Percentiles rank a stretch among this genome's conserved stretches.
These are phyloP conservation scores for Penicillium paxilli DNA, from an alignment of 495 filamentous ascomycete species.

Conservation along the genomic window DNA sequence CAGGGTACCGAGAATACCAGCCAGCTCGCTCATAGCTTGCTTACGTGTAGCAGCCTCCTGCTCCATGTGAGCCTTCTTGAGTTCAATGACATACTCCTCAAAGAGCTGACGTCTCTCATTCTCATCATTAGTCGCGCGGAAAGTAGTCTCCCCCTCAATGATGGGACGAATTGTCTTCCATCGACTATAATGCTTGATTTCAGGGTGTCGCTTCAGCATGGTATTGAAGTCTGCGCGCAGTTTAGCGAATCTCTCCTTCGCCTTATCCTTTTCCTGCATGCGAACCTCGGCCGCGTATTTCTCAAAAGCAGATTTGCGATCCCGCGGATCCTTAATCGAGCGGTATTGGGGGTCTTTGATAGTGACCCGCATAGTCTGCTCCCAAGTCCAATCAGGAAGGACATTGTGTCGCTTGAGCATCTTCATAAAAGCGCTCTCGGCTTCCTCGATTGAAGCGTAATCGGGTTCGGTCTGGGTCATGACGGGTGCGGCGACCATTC, in stretches of 20 bases:
- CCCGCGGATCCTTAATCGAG: conserved; percentile 88
- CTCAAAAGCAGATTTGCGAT: conserved; percentile 90
- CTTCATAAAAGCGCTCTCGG: conserved; percentile 91
- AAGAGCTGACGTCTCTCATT: conserved; percentile 89
- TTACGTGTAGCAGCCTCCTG: conserved; percentile 69
- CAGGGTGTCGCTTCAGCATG: conserved; percentile 95
- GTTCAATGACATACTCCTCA: conserved; percentile 85
- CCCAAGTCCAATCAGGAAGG: conserved; percentile 90
- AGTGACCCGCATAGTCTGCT: conserved; percentile 82
- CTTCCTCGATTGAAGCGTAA: conserved; percentile 84
- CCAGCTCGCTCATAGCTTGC: conserved; percentile 83
- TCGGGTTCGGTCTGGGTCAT: conserved; percentile 73
- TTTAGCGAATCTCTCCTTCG: conserved; percentile 92
- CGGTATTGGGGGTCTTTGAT: conserved; percentile 94
- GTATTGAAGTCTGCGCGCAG: conserved; percentile 90
- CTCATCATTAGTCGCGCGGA: conserved; percentile 86
- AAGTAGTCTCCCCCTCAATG: conserved; percentile 93
- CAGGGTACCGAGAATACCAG: conserved; percentile 76
- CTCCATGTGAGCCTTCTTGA: conserved; percentile 76
- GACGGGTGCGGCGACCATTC: conserved; percentile 58
- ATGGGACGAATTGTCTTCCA: conserved; percentile 97
- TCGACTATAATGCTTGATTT: conserved; percentile 96
- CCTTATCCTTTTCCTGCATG: conserved; percentile 89
- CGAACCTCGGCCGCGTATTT: conserved; percentile 92
- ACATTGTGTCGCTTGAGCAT: conserved; percentile 82